Evolutionary conservation across 1,284 basidiomycete genomes (phyloP).

Genomic region (Cutaneotrichosporon sp.): DNA sequence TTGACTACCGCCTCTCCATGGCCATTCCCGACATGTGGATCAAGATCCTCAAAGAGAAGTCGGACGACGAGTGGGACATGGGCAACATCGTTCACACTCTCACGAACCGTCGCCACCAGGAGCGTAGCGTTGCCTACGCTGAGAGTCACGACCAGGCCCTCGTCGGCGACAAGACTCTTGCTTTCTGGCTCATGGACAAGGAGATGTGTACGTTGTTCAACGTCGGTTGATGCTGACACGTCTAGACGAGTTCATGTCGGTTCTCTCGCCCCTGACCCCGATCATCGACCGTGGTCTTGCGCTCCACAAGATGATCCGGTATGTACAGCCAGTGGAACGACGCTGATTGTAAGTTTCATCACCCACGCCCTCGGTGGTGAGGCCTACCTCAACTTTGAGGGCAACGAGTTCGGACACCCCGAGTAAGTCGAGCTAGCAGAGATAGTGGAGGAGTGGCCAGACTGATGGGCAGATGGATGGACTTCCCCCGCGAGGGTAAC

Average conservation of each 20-base stretch:
- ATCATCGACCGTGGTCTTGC: constrained; percentile 85
- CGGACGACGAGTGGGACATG: constrained; percentile 87
- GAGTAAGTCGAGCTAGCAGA: constrained; percentile 63
- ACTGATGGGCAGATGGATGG: constrained; percentile 73
- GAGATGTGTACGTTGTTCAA: constrained; percentile 79
- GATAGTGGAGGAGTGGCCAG: not conserved
- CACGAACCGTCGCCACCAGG: constrained; percentile 82
- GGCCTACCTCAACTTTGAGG: constrained; percentile 97
- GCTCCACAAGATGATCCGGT: constrained; percentile 96
- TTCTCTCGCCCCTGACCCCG: constrained; percentile 79
- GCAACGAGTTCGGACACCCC: constrained; percentile 97
- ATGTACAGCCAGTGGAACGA: constrained; percentile 49
- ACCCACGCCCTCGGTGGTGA: constrained; percentile 93
- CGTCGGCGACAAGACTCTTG: constrained; percentile 96
- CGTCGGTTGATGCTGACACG: constrained; percentile 2
- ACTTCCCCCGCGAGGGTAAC: constrained; percentile 95
- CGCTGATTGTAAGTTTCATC: constrained; percentile 63
- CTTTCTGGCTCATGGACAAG: constrained; percentile 99
- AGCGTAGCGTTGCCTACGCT: constrained; percentile 92
- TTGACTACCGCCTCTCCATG: constrained; percentile 98
- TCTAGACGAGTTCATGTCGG: constrained; percentile 91
- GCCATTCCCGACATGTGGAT: constrained; percentile 99
- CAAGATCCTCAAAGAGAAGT: constrained; percentile 91
- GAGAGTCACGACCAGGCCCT: constrained; percentile 98
- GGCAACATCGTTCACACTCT: constrained; percentile 85